A percentile compares a stretch with the other conserved stretches of the same genome.
These are phyloP conservation scores for Pythium plurisporium DNA, from an alignment of 352 stramenopile genomes.

Conservation along the genomic window DNA sequence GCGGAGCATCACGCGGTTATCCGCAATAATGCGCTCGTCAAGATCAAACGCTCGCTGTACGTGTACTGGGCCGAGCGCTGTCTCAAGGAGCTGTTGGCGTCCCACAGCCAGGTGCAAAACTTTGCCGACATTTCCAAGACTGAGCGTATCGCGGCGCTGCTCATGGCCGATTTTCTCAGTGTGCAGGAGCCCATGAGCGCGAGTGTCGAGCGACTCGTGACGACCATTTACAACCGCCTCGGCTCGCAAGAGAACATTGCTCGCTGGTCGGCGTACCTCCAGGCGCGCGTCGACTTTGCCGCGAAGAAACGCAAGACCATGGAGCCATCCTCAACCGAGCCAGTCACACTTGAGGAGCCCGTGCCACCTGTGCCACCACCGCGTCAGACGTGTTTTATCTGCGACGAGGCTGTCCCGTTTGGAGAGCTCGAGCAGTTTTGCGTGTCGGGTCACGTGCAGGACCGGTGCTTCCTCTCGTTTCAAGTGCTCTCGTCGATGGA, in stretches of 20 bases:
- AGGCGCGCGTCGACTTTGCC: constrained; percentile 18
- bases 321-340: background rate
- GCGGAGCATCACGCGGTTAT: constrained; percentile 39
- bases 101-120: constrained; percentile 59
- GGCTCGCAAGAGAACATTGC: constrained; percentile 40
- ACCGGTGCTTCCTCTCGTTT: constrained; percentile 78
- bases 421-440: constrained; percentile 59
- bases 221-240: constrained; percentile 55
- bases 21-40: constrained; percentile 33
- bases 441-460: constrained; percentile 51
- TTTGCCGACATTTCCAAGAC: constrained; percentile 27
- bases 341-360: background rate
- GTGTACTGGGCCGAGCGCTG: constrained; percentile 65
- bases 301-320: background rate
- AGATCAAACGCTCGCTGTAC: constrained; percentile 40
- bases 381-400: constrained; percentile 68
- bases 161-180: constrained; percentile 80
- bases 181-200: constrained; percentile 41
- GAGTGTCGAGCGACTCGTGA: constrained; percentile 38
- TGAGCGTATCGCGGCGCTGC: constrained; percentile 52
- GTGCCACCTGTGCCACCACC: constrained; percentile 32
- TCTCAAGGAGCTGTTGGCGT: constrained; percentile 40
- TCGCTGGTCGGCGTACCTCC: constrained; percentile 37
- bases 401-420: constrained; percentile 53
- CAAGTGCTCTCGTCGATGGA: constrained; percentile 58